phyloP scores from a whole-genome alignment of 2,329 filamentous ascomycete genomes.

The Capronia coronata region DNA sequence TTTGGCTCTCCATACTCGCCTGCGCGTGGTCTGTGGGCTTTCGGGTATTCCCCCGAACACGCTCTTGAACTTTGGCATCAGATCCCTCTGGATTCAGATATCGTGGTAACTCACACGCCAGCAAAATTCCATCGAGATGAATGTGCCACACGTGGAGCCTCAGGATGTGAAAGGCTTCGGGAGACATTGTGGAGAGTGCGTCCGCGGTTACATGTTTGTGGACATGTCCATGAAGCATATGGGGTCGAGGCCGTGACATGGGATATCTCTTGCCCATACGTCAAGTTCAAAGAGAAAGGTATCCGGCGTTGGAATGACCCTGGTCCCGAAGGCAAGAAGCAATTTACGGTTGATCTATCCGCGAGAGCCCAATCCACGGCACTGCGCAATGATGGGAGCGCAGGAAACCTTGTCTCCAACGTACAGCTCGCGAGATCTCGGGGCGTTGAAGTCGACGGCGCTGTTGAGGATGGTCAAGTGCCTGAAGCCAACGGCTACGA shows the following conservation, averaged over 20 bases:
- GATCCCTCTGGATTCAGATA: slow-evolving; percentile 47
- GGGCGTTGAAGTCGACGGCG: slow-evolving; percentile 11
- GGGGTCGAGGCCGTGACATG: slow-evolving; percentile 50
- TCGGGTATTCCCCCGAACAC: slow-evolving; percentile 45
- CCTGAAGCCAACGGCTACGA: slow-evolving; percentile 32
- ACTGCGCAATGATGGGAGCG: slow-evolving; percentile 17
- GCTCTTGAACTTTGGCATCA: slow-evolving; percentile 44
- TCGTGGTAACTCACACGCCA: slow-evolving; percentile 54
- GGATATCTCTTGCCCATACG: slow-evolving; percentile 31
- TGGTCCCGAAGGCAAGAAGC: slow-evolving; percentile 47
- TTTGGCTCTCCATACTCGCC: slow-evolving; percentile 54
- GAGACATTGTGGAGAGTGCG: slow-evolving; percentile 42
- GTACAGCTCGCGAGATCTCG: slow-evolving; percentile 18
- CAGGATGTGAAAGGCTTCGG: slow-evolving; percentile 47
- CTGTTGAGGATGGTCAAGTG: neutral
- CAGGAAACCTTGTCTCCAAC: slow-evolving; percentile 2
- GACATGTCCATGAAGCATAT: slow-evolving; percentile 54
- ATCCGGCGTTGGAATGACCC: slow-evolving; percentile 42
- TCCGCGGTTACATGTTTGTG: slow-evolving; percentile 50
- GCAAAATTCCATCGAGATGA: slow-evolving; percentile 46
- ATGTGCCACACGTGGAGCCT: slow-evolving; percentile 28
- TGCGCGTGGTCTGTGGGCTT: slow-evolving; percentile 46
- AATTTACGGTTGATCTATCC: slow-evolving; percentile 49
- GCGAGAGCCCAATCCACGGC: slow-evolving; percentile 7
- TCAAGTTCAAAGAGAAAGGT: slow-evolving; percentile 32